Conservation (phyloP, 306 rosid species). For the Trifolium subterraneum region DNA sequence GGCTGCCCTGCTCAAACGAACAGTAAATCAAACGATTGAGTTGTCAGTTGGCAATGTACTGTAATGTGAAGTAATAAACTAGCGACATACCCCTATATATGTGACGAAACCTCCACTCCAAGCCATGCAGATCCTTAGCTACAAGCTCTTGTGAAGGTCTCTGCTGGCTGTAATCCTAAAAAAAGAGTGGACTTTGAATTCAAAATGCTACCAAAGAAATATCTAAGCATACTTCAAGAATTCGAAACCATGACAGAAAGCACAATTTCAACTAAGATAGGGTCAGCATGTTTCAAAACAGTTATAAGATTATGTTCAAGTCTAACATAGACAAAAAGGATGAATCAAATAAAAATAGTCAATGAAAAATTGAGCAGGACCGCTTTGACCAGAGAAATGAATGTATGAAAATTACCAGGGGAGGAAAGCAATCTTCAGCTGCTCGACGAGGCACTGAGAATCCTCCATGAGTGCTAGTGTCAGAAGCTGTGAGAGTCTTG, state of each 20-base stretch:
- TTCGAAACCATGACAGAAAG: not conserved
- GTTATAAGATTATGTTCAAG: not conserved
- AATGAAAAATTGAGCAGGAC: not conserved
- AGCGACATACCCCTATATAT: constrained; percentile 76
- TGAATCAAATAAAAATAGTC: constrained; percentile 7
- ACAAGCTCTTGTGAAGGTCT: constrained; percentile 98
- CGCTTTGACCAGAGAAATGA: not conserved
- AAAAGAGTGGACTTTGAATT: constrained; percentile 13
- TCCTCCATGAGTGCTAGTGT: constrained; percentile 99
- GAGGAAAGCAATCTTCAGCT: constrained; percentile 99
- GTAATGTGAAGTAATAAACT: not conserved
- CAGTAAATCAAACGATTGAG: not conserved
- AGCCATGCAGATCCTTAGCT: constrained; percentile 94
- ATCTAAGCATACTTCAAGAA: not conserved
- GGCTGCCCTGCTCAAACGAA: constrained; percentile 82
- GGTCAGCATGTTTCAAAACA: constrained; percentile 8
- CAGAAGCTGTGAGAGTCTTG: constrained; percentile 98
- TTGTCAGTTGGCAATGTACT: not conserved
- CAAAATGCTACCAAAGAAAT: constrained; percentile 14
- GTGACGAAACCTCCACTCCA: constrained; percentile 94
- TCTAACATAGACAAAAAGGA: constrained; percentile 19
- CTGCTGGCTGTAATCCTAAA: constrained; percentile 87
- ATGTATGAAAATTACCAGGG: constrained; percentile 64
- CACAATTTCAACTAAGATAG: not conserved
- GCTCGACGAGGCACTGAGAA: constrained; percentile 99